Base-by-base conservation (phyloP, 1,284 basidiomycete genomes). In the Takashimella tepidaria region DNA sequence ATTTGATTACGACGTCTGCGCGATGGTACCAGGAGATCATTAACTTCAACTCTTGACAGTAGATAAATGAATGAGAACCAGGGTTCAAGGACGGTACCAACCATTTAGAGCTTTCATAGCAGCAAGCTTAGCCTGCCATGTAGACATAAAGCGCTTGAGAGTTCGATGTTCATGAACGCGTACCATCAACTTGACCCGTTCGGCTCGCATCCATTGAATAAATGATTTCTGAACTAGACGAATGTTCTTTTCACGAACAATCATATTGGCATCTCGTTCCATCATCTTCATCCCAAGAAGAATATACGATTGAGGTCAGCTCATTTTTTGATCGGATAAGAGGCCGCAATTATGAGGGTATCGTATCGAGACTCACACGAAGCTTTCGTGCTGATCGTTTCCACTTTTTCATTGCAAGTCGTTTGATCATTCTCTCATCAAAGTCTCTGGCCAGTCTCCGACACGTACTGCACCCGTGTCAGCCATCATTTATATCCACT, bases 401-500 rank as follows among this genome's bases (percentile, higher is more conserved):
- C 53, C 61, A 56, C 16, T 51, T 57, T 4, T 43, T 27, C 53
- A 67, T 21, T 0, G 47, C 56, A 19, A 43, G 3, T n/a, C 45
- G 50, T 47, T 54, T 37, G 2, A 58, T 16, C 4, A 51, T 56
- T 3, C 25, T 24, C 6, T 49, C 56, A 41, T 47, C 47, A 50
- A 56, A 59, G n/a, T 25, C 46, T 2, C 45, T 48, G 13, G 57
- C 54, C 10, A 27, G 21, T 2, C 19, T 24, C 12, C 51, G 41
- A 10, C 48, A 26, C 5, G 16, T 44, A 6, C 53, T 54, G 50
- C 1, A 6, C 19, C n/a, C 11, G 12, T 41, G 50, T 54, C 49
- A 57, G 51, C 27, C 11, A 5, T 2, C 5, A 5, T 24, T 8
- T 4, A 13, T 2, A 12, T 11, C 12, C 19, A 23, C 21, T 24